Conservation (phyloP, 2,329 filamentous ascomycete species). For the Exophiala sp. region DNA sequence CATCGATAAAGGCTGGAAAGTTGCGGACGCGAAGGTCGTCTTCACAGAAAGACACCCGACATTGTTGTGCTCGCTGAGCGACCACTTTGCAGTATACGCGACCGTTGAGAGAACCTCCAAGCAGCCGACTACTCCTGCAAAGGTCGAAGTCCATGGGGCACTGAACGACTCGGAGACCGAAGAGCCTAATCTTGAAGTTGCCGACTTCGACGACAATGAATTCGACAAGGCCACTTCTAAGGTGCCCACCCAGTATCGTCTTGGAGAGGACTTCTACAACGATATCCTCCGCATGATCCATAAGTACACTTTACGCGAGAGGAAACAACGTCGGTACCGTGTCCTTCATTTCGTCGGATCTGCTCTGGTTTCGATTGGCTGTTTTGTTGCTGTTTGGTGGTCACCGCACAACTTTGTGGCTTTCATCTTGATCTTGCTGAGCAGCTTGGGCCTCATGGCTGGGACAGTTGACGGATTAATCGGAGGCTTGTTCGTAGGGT, state of each 20-base stretch:
- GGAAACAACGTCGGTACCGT: constrained; percentile 64
- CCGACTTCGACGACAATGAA: constrained; percentile 20
- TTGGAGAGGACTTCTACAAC: constrained; percentile 55
- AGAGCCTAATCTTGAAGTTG: constrained; percentile 13
- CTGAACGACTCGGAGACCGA: constrained; percentile 8
- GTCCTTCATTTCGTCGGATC: constrained; percentile 66
- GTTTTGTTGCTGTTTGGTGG: constrained; percentile 82
- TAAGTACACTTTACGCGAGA: constrained; percentile 65
- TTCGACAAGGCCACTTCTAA: constrained; percentile 24
- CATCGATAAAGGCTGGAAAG: constrained; percentile 52
- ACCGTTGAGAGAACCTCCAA: constrained; percentile 48
- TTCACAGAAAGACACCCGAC: constrained; percentile 77
- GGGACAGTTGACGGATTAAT: constrained; percentile 81
- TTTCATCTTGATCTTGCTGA: constrained; percentile 73
- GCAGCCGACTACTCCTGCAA: neutral
- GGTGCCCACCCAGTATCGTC: constrained; percentile 28
- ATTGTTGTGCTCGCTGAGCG: constrained; percentile 78
- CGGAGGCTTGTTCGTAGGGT: constrained; percentile 76
- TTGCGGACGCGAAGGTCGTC: constrained; percentile 65
- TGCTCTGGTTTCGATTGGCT: constrained; percentile 62
- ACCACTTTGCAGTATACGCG: constrained; percentile 88
- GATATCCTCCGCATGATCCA: constrained; percentile 66
- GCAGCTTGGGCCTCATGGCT: constrained; percentile 67
- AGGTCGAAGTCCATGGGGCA: constrained; percentile 15
- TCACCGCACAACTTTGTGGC: constrained; percentile 66